Evolutionary conservation across 129 eudicot species (phyloP).

Genomic region (Scalesia atractyloides): DNA sequence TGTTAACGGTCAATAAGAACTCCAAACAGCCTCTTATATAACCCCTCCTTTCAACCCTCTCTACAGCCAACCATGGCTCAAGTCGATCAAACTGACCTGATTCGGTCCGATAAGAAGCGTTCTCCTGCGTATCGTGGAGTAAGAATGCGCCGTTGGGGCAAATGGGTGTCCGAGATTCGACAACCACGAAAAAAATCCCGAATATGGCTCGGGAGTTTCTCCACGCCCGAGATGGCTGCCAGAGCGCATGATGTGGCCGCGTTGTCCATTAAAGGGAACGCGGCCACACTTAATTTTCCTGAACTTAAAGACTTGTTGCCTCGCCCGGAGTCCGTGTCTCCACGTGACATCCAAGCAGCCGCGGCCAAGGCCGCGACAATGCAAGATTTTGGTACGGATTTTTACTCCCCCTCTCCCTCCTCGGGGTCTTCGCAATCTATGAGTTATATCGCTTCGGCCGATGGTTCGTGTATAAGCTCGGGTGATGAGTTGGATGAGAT

Average conservation of each 20-base stretch:
- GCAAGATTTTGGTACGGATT: constrained; percentile 33
- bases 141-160: constrained; percentile 89
- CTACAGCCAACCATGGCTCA: constrained; percentile 22
- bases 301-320: constrained; percentile 59
- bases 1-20: constrained; percentile 21
- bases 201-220: constrained; percentile 81
- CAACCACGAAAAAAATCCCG: constrained; percentile 88
- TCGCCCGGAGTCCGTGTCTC: constrained; percentile 63
- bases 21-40: constrained; percentile 24
- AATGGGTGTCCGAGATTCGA: constrained; percentile 95
- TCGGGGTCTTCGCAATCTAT: no score
- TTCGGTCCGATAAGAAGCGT: constrained; percentile 21
- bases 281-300: constrained; percentile 75
- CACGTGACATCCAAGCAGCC: constrained; percentile 74
- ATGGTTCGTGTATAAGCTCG: neutral
- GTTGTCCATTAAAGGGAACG: constrained; percentile 55
- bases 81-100: constrained; percentile 22
- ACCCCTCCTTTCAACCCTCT: neutral
- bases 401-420: neutral
- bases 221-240: constrained; percentile 94
- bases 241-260: constrained; percentile 90
- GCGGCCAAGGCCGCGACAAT: constrained; percentile 91
- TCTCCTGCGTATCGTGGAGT: constrained; percentile 74
- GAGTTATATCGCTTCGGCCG: no score
- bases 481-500: constrained; percentile 66